These are phyloP conservation scores for Solanum hybrid DNA, from an alignment of 305 asterid genomes.

Conservation along the genomic window DNA sequence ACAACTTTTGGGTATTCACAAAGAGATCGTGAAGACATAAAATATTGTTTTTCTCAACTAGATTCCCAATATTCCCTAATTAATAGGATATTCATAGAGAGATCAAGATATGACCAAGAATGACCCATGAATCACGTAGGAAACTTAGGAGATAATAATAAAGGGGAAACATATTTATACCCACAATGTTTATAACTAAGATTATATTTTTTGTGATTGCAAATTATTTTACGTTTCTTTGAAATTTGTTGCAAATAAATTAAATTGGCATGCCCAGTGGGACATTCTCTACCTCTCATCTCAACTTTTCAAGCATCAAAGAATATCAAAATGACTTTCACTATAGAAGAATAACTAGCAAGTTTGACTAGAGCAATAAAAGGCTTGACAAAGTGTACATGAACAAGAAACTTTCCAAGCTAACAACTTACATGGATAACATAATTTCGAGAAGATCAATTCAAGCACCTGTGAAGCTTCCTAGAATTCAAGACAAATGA, in stretches of 20 bases:
- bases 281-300: neutral
- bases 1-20: too few species aligned
- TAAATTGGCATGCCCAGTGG: neutral
- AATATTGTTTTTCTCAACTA: neutral
- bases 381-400: neutral
- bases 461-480: neutral
- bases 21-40: neutral
- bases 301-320: neutral
- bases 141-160: too few species aligned
- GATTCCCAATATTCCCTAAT: accelerated
- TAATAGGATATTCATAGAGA: too few species aligned
- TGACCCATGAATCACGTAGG: neutral
- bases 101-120: neutral
- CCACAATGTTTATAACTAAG: neutral
- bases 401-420: neutral
- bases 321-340: neutral
- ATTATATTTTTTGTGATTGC: neutral
- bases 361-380: neutral
- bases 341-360: neutral
- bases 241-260: neutral
- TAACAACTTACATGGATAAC: neutral
- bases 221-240: neutral
- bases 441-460: neutral
- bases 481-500: neutral
- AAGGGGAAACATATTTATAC: neutral